Percentiles rank a stretch among this genome's conserved stretches.
Evolutionary conservation across 139 green algal species (phyloP).

Genomic region (Pleodorina starrii): DNA sequence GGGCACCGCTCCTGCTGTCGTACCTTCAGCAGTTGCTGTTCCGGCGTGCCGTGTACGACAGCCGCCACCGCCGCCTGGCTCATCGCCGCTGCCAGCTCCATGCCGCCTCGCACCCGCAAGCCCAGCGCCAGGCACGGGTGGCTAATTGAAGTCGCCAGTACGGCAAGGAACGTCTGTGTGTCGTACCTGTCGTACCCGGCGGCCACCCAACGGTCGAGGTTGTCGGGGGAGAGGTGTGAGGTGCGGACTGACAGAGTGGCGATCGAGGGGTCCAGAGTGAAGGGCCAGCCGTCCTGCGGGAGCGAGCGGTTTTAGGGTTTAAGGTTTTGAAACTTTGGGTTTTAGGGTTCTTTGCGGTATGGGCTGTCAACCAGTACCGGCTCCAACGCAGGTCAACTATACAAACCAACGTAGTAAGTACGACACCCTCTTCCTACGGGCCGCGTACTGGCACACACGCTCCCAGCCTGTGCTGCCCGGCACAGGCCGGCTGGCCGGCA

Average conservation of each 20-base stretch:
- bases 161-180: neutral
- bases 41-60: neutral
- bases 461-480: too few relatives aligned
- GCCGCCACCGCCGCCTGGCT: neutral
- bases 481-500: too few relatives aligned
- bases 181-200: neutral
- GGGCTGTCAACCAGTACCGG: too few relatives aligned
- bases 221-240: neutral
- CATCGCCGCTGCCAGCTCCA: neutral
- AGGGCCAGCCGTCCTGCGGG: slow-evolving; percentile 31
- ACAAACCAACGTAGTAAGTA: too few relatives aligned
- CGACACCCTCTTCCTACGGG: too few relatives aligned
- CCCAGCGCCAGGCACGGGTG: slow-evolving; percentile 13
- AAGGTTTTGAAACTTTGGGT: too few relatives aligned
- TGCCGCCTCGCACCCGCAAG: neutral
- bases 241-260: slow-evolving; percentile 9
- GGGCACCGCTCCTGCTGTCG: too few relatives aligned
- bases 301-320: too few relatives aligned
- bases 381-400: too few relatives aligned
- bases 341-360: too few relatives aligned
- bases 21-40: slow-evolving; percentile 12
- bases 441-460: too few relatives aligned
- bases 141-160: neutral
- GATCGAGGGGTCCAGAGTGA: neutral
- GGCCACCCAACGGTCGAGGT: neutral